Evolutionary conservation across 257 asterid species (phyloP), one percentile per base, ranked within the genome.

Genomic region (Salvia hispanica): DNA sequence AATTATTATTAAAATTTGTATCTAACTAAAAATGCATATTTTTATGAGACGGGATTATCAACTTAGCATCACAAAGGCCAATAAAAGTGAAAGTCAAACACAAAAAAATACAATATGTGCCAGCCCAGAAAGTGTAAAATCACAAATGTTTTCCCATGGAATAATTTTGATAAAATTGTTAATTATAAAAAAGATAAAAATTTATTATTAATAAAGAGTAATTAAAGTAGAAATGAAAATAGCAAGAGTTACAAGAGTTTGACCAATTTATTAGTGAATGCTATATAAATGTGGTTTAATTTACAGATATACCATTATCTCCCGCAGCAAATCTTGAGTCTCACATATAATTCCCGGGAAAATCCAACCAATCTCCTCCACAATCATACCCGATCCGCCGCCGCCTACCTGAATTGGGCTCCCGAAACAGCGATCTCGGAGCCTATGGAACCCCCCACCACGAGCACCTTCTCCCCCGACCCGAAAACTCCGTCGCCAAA

Each of bases 401-500:
- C 79, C 79, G 70, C 56, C 63, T 67, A 44, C 52, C 65, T 48
- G 67, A 31, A 11, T 13, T 14, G 34, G 62, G 18, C 47, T 45
- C 47, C 66, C 45, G 15, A 43, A 42, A 25, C 37, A 7, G 72
- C 47, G 47, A 62, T 39, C 71, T 28, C 12, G 25, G 58, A 15
- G 21, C 14, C 5, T 36, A 72, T 74, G 80, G 85, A 78, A 65
- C 48, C 66, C 72, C 79, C 82, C 12, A 59, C 73, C 67, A 57
- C 76, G 6, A 70, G 73, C 81, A 42, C 74, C 1, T 56, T 76
- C 63, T 65, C 78, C 5, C 12, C 69, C 13, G 80, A 73, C 7
- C 82, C 86, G 25, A 77, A 72, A 56, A 84, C 87, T 25, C 87
- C 89, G 68, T 47, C 74, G 57, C 13, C 79, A 63, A 70, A 50